Evolutionary conservation across 352 stramenopile genomes (phyloP).

Genomic region (Globisporangium camurandrum): DNA sequence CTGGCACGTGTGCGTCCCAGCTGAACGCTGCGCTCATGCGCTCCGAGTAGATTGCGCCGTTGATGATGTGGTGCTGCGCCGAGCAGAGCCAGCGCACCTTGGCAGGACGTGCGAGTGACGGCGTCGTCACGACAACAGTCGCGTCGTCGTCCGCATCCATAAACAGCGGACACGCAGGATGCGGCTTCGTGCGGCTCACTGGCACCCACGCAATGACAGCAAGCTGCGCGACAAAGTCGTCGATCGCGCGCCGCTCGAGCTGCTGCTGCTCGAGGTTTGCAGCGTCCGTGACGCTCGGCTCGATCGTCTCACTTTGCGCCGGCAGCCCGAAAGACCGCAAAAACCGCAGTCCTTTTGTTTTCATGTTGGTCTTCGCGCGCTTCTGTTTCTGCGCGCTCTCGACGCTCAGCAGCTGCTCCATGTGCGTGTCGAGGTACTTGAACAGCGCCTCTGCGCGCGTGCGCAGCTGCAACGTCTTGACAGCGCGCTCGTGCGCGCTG

Average conservation of each 20-base stretch:
- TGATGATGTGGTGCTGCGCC: conserved; percentile 55
- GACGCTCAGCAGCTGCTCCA: conserved; percentile 37
- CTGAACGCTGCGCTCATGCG: conserved; percentile 30
- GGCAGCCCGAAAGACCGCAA: conserved; percentile 31
- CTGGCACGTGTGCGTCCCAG: conserved; percentile 30
- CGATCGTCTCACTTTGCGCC: conserved; percentile 10
- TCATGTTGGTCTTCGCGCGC: conserved; percentile 31
- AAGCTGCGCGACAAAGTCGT: conserved; percentile 56
- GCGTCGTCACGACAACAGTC: conserved; percentile 42
- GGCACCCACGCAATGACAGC: conserved; percentile 52
- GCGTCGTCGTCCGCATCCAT: conserved; percentile 19
- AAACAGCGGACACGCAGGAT: conserved; percentile 32
- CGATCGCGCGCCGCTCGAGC: conserved; percentile 38
- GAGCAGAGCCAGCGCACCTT: conserved; percentile 57
- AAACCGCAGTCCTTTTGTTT: conserved; percentile 45
- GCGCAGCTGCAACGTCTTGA: conserved; percentile 21
- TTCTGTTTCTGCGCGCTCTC: conserved; percentile 17
- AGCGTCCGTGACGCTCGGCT: conserved; percentile 3
- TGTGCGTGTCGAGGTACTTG: conserved; percentile 56
- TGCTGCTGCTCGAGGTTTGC: conserved; percentile 27
- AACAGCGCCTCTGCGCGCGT: conserved; percentile 42
- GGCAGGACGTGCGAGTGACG: conserved; percentile 25
- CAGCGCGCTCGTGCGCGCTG: conserved; percentile 7
- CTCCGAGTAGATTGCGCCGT: conserved; percentile 30
- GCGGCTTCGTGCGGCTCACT: conserved; percentile 28